Base-by-base conservation (phyloP, 2,329 filamentous ascomycete species). In the Sphaerulina musiva region DNA sequence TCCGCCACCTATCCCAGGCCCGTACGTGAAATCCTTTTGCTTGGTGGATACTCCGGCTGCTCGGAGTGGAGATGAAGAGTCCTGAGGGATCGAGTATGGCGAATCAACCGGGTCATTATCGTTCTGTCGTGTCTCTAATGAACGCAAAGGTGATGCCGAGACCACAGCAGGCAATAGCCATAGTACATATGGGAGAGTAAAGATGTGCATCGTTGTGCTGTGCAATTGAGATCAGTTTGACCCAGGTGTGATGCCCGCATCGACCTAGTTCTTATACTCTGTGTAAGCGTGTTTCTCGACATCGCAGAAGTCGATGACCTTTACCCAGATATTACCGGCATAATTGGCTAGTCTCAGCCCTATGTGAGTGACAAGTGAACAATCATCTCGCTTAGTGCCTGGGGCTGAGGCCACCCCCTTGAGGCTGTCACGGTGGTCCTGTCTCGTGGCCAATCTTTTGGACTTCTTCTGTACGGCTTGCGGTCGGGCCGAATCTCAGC, bases 1-100 rank as follows among this genome's bases (percentile, higher is more conserved):
- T 20, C 51, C 51, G n/a, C 51, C 51, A 7, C 44, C 51, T 2
- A 53, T 36, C 2, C 44, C 51, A n/a, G 38, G 36, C 2, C 39
- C 51, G 43, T 53, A 53, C 17, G 43, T 43, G 34, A 40, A 53
- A 6, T 36, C 26, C 2, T 26, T 17, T 6, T 36, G 38, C 26
- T 41, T 53, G 4, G 36, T 31, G 14, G 42, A 20, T 10, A 52
- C 34, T 5, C 43, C 42, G 31, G 49, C 43, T 20, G 32, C 32
- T 52, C 49, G 17, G 8, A 52, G 32, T 3, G 26, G 26, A 17
- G 23, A 20, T 31, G 38, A 23, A 11, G 14, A 10, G 14, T 14
- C 10, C 14, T 42, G 26, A n/a, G 49, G 49, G 5, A 52, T 32
- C 14, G 42, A 36, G 29, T 52, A 52, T 12, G 29, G 44, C 17